Percentiles rank a stretch among this genome's conserved stretches.
Evolutionary conservation across 179 eudicot genomes (phyloP).

Genomic region (Drosera spatulata): DNA sequence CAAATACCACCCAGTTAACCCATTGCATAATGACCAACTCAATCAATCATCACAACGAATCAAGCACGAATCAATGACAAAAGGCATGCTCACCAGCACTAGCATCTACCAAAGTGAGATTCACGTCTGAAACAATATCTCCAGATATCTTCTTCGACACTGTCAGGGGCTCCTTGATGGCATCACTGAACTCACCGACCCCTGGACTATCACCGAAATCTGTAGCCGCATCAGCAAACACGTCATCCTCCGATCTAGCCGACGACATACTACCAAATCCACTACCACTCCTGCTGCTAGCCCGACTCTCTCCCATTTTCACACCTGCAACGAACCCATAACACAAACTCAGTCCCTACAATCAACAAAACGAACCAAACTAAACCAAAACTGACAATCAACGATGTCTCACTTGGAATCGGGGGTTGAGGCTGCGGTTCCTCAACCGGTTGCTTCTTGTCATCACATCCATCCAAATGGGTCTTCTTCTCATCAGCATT

Average conservation of each 20-base stretch:
- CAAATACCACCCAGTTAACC: neutral
- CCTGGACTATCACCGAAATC: conserved; percentile 36
- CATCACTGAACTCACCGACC: conserved; percentile 21
- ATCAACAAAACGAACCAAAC: conserved; percentile 1
- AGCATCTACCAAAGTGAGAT: conserved; percentile 8
- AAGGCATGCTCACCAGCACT: conserved; percentile 39
- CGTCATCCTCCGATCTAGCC: conserved; percentile 60
- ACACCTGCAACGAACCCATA: conserved; percentile 27
- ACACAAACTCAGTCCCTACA: conserved; percentile 10
- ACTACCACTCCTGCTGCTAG: conserved; percentile 32
- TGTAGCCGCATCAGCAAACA: conserved; percentile 55
- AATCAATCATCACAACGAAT: neutral
- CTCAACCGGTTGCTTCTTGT: conserved; percentile 39
- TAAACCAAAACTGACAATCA: neutral
- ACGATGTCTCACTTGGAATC: conserved; percentile 29
- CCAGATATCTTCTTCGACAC: conserved; percentile 15
- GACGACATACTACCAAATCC: conserved; percentile 39
- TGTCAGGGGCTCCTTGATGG: conserved; percentile 20
- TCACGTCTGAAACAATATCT: conserved; percentile 7
- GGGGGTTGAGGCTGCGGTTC: conserved; percentile 10
- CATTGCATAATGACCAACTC: neutral
- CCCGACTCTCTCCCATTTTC: conserved; percentile 24
- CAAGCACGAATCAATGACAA: too few species aligned
- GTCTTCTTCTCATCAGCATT: conserved; percentile 15
- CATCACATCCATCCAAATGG: conserved; percentile 29